Conservation (phyloP, 202 grass and related monocot genomes). For the Elaeis oleifera region DNA sequence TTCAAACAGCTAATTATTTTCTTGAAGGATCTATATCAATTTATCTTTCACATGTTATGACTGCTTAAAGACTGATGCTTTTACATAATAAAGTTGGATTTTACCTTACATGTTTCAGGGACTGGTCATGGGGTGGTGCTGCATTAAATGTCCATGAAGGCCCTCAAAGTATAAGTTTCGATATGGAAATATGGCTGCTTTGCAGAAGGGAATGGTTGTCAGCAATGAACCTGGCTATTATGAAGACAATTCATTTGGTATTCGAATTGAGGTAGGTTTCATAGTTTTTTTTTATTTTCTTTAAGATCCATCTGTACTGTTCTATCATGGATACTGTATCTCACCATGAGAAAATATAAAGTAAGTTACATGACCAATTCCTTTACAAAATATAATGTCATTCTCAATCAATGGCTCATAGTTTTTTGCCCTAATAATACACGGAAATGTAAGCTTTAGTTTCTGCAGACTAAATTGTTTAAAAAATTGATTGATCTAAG, state of each 20-base stretch:
- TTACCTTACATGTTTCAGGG: constrained; percentile 38
- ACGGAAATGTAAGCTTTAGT: neutral
- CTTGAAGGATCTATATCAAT: constrained; percentile 4
- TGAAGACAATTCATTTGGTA: constrained; percentile 90
- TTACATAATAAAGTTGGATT: constrained; percentile 26
- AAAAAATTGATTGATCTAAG: too few relatives aligned
- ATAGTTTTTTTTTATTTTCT: neutral
- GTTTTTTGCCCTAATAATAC: neutral
- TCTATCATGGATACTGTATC: neutral
- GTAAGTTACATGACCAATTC: neutral
- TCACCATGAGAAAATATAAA: neutral
- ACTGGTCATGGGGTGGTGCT: constrained; percentile 96
- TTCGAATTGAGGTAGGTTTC: constrained; percentile 78
- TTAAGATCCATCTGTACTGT: neutral
- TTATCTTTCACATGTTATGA: neutral
- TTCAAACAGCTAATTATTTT: neutral
- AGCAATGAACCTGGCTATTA: constrained; percentile 98
- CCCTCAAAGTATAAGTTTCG: constrained; percentile 92
- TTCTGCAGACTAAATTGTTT: too few relatives aligned
- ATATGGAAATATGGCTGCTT: constrained; percentile 73
- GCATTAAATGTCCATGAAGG: constrained; percentile 94
- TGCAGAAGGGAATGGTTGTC: constrained; percentile 94
- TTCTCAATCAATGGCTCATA: neutral
- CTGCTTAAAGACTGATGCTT: neutral
- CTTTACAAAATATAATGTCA: neutral